A percentile compares a stretch with the other conserved stretches of the same genome.
phyloP scores from a whole-genome alignment of 2,329 filamentous ascomycete genomes.

The Aspergillus sp. region DNA sequence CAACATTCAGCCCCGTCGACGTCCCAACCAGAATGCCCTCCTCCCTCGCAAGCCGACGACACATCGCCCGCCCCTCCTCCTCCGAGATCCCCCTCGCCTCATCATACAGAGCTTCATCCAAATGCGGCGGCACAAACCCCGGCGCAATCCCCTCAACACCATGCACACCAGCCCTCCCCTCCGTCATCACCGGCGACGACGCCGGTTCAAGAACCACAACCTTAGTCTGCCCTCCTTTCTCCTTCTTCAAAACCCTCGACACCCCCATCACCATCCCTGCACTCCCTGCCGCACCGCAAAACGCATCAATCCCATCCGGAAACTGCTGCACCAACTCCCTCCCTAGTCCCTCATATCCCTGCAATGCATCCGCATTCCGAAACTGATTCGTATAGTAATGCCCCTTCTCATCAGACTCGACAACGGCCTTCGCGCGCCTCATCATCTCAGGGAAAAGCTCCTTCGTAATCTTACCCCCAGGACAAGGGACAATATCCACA shows the following conservation, averaged over 20 bases:
- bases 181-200: slow-evolving; percentile 9
- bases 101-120: slow-evolving; percentile 73
- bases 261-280: slow-evolving; percentile 17
- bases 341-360: slow-evolving; percentile 12
- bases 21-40: slow-evolving; percentile 79
- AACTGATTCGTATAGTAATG: slow-evolving; percentile 16
- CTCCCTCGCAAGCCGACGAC: slow-evolving; percentile 78
- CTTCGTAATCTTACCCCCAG: slow-evolving; percentile 11
- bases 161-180: slow-evolving; percentile 59
- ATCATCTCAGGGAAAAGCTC: not conserved
- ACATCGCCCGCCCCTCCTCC: slow-evolving; percentile 76
- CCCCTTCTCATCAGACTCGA: not conserved
- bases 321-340: slow-evolving; percentile 14
- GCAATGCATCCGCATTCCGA: slow-evolving; percentile 11
- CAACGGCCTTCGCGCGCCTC: not conserved
- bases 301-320: slow-evolving; percentile 14
- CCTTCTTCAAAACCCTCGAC: slow-evolving; percentile 8
- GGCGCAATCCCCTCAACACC: slow-evolving; percentile 95
- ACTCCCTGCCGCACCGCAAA: slow-evolving; percentile 14
- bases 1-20: slow-evolving; percentile 19
- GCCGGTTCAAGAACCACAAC: slow-evolving; percentile 15
- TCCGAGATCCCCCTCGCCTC: slow-evolving; percentile 95
- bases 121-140: slow-evolving; percentile 86
- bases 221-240: not conserved
- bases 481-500: slow-evolving; percentile 12